Evolutionary conservation across 129 eudicot genomes (phyloP).

Genomic region (Pittosporum tobira): DNA sequence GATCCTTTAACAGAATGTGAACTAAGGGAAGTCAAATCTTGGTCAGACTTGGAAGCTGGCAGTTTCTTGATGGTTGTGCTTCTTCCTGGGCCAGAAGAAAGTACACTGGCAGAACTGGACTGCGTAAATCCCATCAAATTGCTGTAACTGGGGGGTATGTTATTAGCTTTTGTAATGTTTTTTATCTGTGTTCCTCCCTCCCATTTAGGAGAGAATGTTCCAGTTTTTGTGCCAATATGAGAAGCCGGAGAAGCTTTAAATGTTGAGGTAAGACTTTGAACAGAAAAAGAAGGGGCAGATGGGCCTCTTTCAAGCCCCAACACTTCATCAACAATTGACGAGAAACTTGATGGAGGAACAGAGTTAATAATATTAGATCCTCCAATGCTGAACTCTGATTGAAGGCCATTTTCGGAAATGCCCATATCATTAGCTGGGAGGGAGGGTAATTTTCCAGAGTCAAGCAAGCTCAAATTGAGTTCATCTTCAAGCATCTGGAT

Average conservation of each 20-base stretch:
- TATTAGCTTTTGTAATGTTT: constrained; percentile 18
- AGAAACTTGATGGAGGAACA: constrained; percentile 48
- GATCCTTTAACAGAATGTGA: constrained; percentile 46
- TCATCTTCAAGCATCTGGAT: constrained; percentile 80
- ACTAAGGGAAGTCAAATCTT: constrained; percentile 59
- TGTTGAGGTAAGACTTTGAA: constrained; percentile 31
- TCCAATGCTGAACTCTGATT: constrained; percentile 38
- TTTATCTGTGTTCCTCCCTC: constrained; percentile 37
- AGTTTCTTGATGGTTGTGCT: constrained; percentile 33
- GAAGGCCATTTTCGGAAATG: constrained; percentile 38
- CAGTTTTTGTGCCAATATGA: constrained; percentile 27
- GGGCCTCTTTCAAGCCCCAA: constrained; percentile 89
- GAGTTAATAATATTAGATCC: constrained; percentile 32
- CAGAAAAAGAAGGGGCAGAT: constrained; percentile 31
- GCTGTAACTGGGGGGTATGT: constrained; percentile 25
- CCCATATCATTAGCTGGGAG: constrained; percentile 27
- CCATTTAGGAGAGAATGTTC: constrained; percentile 44
- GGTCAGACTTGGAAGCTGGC: constrained; percentile 75
- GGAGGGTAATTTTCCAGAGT: constrained; percentile 31
- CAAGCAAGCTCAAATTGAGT: constrained; percentile 55
- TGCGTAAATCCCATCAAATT: constrained; percentile 44
- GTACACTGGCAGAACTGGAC: constrained; percentile 49
- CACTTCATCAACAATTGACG: constrained; percentile 83
- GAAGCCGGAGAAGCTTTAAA: constrained; percentile 29
- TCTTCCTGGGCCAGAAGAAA: constrained; percentile 34